Conservation (phyloP, 2,329 filamentous ascomycete species). For the Nothopassalora personata region DNA sequence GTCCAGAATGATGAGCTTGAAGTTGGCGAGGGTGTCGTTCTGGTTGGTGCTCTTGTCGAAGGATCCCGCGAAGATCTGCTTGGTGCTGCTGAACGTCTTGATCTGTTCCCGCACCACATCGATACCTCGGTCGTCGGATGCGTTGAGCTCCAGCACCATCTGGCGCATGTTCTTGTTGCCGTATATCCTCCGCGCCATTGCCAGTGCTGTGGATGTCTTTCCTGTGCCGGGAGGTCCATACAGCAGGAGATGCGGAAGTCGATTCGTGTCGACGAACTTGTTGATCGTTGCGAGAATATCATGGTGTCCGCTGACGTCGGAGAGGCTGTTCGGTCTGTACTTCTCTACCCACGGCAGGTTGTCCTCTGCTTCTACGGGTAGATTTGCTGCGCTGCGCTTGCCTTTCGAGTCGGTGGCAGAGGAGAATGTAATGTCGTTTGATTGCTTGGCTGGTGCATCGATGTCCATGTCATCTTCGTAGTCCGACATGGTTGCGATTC, state of each 20-base stretch:
- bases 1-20: slow-evolving; percentile 95
- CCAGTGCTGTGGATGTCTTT: slow-evolving; percentile 94
- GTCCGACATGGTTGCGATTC: slow-evolving; percentile 45
- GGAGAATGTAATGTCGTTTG: slow-evolving; percentile 59
- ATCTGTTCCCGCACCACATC: slow-evolving; percentile 98
- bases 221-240: slow-evolving; percentile 96
- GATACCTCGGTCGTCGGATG: slow-evolving; percentile 94
- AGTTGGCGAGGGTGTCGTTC: slow-evolving; percentile 57
- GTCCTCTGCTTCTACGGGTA: slow-evolving; percentile 91
- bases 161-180: slow-evolving; percentile 88
- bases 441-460: slow-evolving; percentile 45
- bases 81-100: slow-evolving; percentile 97
- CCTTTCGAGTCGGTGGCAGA: slow-evolving; percentile 69
- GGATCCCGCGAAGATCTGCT: slow-evolving; percentile 75
- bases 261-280: slow-evolving; percentile 91
- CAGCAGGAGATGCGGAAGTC: slow-evolving; percentile 88
- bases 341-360: slow-evolving; percentile 97
- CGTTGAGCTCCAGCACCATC: slow-evolving; percentile 97
- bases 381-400: slow-evolving; percentile 85
- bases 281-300: slow-evolving; percentile 97
- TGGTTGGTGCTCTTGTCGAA: slow-evolving; percentile 30
- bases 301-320: slow-evolving; percentile 92
- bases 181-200: slow-evolving; percentile 88
- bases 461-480: slow-evolving; percentile 61
- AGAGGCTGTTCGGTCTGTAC: slow-evolving; percentile 81